Percentiles rank a stretch among this genome's conserved stretches.
phyloP scores from a whole-genome alignment of 305 asterid species.

The Fraxinus sp. region DNA sequence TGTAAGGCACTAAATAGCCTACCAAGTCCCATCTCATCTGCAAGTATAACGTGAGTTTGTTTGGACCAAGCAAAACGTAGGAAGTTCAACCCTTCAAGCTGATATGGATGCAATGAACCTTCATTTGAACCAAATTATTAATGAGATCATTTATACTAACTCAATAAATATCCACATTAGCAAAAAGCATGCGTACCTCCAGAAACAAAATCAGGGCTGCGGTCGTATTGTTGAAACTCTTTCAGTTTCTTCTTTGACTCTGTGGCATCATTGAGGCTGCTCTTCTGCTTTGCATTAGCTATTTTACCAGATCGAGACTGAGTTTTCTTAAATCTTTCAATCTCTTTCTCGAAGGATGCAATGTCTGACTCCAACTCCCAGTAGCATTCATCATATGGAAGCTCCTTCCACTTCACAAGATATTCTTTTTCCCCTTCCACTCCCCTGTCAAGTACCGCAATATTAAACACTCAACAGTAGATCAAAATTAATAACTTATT shows the following conservation, averaged over 20 bases:
- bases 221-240: slow-evolving; percentile 84
- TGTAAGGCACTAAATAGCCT: slow-evolving; percentile 32
- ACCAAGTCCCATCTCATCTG: slow-evolving; percentile 99
- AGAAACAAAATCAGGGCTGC: slow-evolving; percentile 80
- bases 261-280: slow-evolving; percentile 46
- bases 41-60: slow-evolving; percentile 94
- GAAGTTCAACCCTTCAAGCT: slow-evolving; percentile 98
- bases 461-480: slow-evolving; percentile 19
- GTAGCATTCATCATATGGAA: slow-evolving; percentile 86
- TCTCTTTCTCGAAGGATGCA: slow-evolving; percentile 72
- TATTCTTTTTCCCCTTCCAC: slow-evolving; percentile 71
- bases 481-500: background rate
- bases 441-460: slow-evolving; percentile 54
- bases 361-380: slow-evolving; percentile 90
- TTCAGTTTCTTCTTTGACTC: slow-evolving; percentile 66
- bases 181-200: slow-evolving; percentile 58
- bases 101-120: slow-evolving; percentile 97
- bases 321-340: slow-evolving; percentile 58
- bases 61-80: slow-evolving; percentile 91
- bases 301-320: slow-evolving; percentile 54
- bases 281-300: slow-evolving; percentile 59
- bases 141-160: slow-evolving; percentile 11
- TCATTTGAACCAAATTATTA: slow-evolving; percentile 29
- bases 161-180: slow-evolving; percentile 14
- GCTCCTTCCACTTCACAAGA: slow-evolving; percentile 98